Evolutionary conservation across 140 eudicot genomes (phyloP), one percentile per base, ranked within the genome.

Genomic region (Senecio squalidus): DNA sequence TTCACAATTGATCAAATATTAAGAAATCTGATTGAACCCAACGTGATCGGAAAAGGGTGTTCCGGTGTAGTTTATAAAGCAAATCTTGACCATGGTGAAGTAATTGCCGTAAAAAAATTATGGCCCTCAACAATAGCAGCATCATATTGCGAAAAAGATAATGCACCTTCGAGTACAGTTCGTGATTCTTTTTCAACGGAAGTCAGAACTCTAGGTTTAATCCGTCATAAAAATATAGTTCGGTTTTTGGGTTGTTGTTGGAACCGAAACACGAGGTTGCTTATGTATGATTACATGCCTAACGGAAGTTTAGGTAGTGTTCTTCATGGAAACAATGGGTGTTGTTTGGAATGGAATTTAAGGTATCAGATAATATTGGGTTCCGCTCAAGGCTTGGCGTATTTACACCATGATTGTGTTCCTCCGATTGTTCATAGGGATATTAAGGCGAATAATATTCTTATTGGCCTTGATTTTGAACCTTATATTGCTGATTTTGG

Each of bases 401-500:
- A 86, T 77, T 71, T 86, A 11, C 95, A 82, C 64, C 88, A 86
- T 27, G 95, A 86, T 51, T 82, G 92, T 63, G 78, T 77, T 9
- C 95, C 95, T 43, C 88, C 95, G 0, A 86, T 86, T 39, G 80
- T 76, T 74, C 91, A 85, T 60, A 65, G 95, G 64, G 95, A 85
- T 64, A 79, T 85, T 55, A 85, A 82, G 77, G 95, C 95, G 18
- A 86, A 86, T 59, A 86, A 86, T 66, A 86, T 86, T 13, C 82
- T 86, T 6, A 80, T 86, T 17, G 95, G 95, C 16, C 95, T 74
- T 39, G 82, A 86, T 55, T 86, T 82, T 53, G 92, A 82, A 74
- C 84, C 95, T 14, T 86, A 82, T 10, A 86, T 86, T 40, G 95
- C 95, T 33, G 95, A 86, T 74, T 86, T 86, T 45, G 95, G 95